Conservation (phyloP, 371 early-diverging fungal genomes). For the Mucor velutinosus region DNA sequence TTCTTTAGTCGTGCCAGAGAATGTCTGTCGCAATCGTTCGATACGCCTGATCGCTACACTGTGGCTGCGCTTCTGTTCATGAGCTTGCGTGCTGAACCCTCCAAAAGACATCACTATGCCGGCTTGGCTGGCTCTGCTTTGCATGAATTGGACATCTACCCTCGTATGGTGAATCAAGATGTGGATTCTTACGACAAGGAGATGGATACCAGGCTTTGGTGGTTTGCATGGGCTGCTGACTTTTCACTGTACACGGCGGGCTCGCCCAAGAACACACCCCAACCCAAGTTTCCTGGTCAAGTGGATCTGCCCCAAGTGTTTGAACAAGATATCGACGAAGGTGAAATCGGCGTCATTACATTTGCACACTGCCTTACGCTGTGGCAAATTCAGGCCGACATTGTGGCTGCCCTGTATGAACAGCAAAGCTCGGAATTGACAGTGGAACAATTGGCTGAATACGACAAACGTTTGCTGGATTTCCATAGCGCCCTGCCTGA, state of each 20-base stretch:
- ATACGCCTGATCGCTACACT: slow-evolving; percentile 35
- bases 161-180: slow-evolving; percentile 29
- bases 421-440: slow-evolving; percentile 24
- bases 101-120: slow-evolving; percentile 32
- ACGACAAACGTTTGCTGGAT: slow-evolving; percentile 20
- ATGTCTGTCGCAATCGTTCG: slow-evolving; percentile 36
- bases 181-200: slow-evolving; percentile 32
- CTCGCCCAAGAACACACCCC: slow-evolving; percentile 29
- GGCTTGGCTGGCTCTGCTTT: slow-evolving; percentile 36
- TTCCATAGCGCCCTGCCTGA: slow-evolving; percentile 26
- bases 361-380: slow-evolving; percentile 23
- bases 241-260: slow-evolving; percentile 37
- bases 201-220: slow-evolving; percentile 45
- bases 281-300: slow-evolving; percentile 24
- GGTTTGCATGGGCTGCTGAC: slow-evolving; percentile 40
- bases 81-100: slow-evolving; percentile 27
- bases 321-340: slow-evolving; percentile 41
- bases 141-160: slow-evolving; percentile 30
- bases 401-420: slow-evolving; percentile 29
- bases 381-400: slow-evolving; percentile 33
- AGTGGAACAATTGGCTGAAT: slow-evolving; percentile 27
- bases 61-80: slow-evolving; percentile 30
- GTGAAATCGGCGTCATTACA: slow-evolving; percentile 30
- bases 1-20: slow-evolving; percentile 39
- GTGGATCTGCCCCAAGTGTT: slow-evolving; percentile 34